These are phyloP conservation scores for Hypoxylon lienhwacheense DNA, from an alignment of 495 filamentous ascomycete species.

Conservation along the genomic window DNA sequence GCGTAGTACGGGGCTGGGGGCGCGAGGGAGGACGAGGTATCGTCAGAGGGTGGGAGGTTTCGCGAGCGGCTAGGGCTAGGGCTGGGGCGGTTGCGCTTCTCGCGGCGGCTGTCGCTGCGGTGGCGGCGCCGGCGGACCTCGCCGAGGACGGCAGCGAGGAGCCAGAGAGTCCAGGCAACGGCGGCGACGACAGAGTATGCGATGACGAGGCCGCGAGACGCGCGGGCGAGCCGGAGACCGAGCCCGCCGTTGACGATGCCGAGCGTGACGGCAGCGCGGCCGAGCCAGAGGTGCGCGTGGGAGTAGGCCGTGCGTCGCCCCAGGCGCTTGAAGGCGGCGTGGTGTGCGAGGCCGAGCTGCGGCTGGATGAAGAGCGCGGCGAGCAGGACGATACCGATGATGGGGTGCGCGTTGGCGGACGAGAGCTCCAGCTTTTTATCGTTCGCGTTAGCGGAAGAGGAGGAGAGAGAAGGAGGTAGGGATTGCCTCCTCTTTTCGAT, in stretches of 20 bases:
- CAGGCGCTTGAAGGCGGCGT: slow-evolving; percentile 54
- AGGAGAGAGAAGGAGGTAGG: slow-evolving; percentile 1
- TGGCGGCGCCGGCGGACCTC: slow-evolving; percentile 27
- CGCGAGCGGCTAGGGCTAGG: too few relatives aligned
- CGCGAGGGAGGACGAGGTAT: too few relatives aligned
- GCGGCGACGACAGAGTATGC: slow-evolving; percentile 42
- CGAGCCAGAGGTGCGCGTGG: slow-evolving; percentile 66
- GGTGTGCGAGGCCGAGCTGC: slow-evolving; percentile 63
- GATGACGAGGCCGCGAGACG: slow-evolving; percentile 30
- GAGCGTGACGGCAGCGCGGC: slow-evolving; percentile 60
- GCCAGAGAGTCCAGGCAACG: slow-evolving; percentile 43
- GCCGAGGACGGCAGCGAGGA: slow-evolving; percentile 27
- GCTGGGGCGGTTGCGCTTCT: neutral
- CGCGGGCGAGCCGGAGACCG: slow-evolving; percentile 56
- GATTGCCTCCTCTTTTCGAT: too few relatives aligned
- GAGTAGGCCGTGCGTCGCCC: slow-evolving; percentile 54
- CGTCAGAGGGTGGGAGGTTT: neutral
- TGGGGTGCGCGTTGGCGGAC: slow-evolving; percentile 45
- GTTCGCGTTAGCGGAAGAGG: neutral
- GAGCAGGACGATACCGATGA: slow-evolving; percentile 63
- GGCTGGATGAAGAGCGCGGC: slow-evolving; percentile 61
- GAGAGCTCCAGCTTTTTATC: slow-evolving; percentile 21
- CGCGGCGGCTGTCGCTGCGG: neutral
- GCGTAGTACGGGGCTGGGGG: neutral
- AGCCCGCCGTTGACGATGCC: slow-evolving; percentile 71